Evolutionary conservation across 148 eudicot species (phyloP).

Genomic region (Chenopodium berlandieri): DNA sequence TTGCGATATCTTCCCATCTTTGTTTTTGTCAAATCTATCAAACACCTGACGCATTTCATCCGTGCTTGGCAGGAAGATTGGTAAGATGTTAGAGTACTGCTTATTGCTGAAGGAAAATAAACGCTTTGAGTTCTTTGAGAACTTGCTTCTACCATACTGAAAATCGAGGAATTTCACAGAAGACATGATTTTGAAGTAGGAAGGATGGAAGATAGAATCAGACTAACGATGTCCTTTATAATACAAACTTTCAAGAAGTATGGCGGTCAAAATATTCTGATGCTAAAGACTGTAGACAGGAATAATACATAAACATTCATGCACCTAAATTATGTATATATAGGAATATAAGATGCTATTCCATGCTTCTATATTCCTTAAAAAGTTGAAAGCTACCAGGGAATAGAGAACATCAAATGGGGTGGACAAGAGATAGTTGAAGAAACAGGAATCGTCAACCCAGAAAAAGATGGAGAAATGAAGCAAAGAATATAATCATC

Average conservation of each 20-base stretch:
- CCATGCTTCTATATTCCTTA: constrained; percentile 18
- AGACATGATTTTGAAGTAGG: constrained; percentile 32
- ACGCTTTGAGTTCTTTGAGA: constrained; percentile 43
- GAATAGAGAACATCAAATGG: constrained; percentile 18
- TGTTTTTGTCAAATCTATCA: constrained; percentile 54
- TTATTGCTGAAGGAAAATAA: constrained; percentile 41
- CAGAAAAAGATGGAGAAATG: background rate
- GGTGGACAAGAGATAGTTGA: constrained; percentile 10
- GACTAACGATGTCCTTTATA: constrained; percentile 10
- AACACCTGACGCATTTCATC: constrained; percentile 60
- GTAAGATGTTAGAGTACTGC: constrained; percentile 36
- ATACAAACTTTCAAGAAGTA: background rate
- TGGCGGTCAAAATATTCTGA: background rate
- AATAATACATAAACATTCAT: background rate
- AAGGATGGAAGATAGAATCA: constrained; percentile 1
- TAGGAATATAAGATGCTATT: constrained; percentile 9
- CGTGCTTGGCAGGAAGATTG: constrained; percentile 39
- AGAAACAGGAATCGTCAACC: background rate
- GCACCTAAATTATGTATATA: background rate
- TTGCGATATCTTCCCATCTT: constrained; percentile 71
- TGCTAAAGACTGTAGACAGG: constrained; percentile 10
- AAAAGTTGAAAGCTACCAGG: constrained; percentile 22
- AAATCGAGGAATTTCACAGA: constrained; percentile 55
- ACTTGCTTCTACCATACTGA: constrained; percentile 47
- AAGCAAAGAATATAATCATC: constrained; percentile 25